Base-by-base conservation (phyloP, 305 asterid species). In the Fraxinus platypoda region DNA sequence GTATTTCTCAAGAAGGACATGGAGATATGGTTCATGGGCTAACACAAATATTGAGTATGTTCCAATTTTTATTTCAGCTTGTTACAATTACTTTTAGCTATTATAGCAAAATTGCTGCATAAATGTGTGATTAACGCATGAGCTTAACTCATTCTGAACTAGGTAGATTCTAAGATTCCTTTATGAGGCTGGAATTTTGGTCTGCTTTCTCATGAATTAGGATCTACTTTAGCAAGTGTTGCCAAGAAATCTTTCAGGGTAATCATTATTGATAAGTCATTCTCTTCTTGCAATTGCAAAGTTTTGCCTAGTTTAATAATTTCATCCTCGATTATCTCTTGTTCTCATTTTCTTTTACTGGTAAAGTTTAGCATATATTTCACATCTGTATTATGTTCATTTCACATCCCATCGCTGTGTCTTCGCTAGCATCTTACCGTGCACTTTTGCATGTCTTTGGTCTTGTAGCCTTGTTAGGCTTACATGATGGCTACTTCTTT, bases 1-100 rank as follows among this genome's bases (percentile, higher is more conserved):
- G 98, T 74, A 87, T 93, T 78, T 93, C 93, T 75, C 97, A 91
- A 84, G 98, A 94, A 92, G 99, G 98, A 74, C 97, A 83, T 79
- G 99, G 99, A 76, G 99, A 97, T 90, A 87, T 92, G 93, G 85
- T 93, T 88, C 95, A 91, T 84, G 98, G 99, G 83, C 86, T 97
- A 81, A 91, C 95, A 26, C 90, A 82, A 37, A 89, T 92, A 83
- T 84, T 97, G 90, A 90, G 99, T 97, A 97, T 84, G 98, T 87
- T 80, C 21, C 9, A 70, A 83, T 85, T 79, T 76, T 76, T 66
- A 62, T 85, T 77, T 71, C 73, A 52, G 38, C 25, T 54, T 62
- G 37, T 17, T 80, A 59, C 46, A 35, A 25, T 66, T 12, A 72
- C 72, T 83, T 78, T 28, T 43, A 57, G 30, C 57, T 11, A 41